phyloP scores from a whole-genome alignment of 148 eudicot species.

The Hydrangea macrophylla region DNA sequence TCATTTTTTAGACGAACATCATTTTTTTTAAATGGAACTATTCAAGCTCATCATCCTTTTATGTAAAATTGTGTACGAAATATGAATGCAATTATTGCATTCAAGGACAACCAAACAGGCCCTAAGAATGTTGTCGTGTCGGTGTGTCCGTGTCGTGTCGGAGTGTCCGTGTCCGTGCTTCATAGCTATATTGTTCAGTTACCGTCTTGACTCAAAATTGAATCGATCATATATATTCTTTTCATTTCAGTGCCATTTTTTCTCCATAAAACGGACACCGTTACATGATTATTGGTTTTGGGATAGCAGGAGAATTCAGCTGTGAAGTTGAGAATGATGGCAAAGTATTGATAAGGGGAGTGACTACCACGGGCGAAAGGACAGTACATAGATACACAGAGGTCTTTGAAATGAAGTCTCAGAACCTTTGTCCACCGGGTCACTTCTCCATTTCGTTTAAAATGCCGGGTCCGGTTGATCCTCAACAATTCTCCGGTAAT shows the following conservation, averaged over 20 bases:
- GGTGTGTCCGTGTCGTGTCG: no score
- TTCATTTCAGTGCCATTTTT: background rate
- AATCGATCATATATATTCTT: background rate
- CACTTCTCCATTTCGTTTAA: constrained; percentile 71
- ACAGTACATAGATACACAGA: constrained; percentile 42
- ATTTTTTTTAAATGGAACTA: no score
- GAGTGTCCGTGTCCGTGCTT: no score
- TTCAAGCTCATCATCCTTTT: no score
- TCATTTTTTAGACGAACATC: no score
- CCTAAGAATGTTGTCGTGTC: no score
- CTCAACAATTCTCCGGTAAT: constrained; percentile 65
- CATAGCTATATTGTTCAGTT: no score
- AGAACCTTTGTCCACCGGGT: constrained; percentile 86
- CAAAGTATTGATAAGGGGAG: constrained; percentile 71
- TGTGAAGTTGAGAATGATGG: constrained; percentile 91
- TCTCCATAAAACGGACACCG: background rate
- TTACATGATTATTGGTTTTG: background rate
- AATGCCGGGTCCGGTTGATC: constrained; percentile 92
- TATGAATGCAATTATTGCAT: no score
- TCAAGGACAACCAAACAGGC: no score
- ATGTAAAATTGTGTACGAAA: no score
- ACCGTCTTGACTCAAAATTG: background rate
- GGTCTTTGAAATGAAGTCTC: constrained; percentile 71
- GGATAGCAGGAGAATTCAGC: constrained; percentile 65
- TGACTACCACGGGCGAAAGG: constrained; percentile 71